Conservation (phyloP, 106 monocot genomes). For the Gastrodia elata region DNA sequence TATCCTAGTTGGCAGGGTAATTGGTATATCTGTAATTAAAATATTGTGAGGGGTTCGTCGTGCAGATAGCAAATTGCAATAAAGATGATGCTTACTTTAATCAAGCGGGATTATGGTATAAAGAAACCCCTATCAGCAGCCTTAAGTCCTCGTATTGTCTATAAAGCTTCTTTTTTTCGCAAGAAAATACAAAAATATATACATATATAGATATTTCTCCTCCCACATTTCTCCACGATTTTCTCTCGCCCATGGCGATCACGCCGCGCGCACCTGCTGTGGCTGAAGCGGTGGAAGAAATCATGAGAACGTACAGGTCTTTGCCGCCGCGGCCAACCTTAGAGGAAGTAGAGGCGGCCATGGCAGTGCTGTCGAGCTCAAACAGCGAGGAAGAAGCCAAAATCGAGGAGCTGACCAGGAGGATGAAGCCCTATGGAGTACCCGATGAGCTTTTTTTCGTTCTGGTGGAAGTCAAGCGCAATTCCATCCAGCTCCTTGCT, state of each 20-base stretch:
- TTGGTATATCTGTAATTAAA: neutral
- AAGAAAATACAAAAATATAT: no score
- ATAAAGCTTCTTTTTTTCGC: neutral
- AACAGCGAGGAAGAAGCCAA: constrained; percentile 45
- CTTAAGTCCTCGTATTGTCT: neutral
- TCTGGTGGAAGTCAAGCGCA: constrained; percentile 56
- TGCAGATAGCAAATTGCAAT: neutral
- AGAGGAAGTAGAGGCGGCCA: constrained; percentile 72
- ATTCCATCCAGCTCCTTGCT: constrained; percentile 31
- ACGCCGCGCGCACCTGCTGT: constrained; percentile 13
- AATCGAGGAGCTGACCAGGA: constrained; percentile 25
- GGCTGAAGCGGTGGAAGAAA: constrained; percentile 51
- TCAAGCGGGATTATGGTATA: no score
- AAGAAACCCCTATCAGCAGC: neutral
- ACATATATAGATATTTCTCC: neutral
- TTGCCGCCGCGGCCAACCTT: constrained; percentile 62
- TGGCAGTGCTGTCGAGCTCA: constrained; percentile 39
- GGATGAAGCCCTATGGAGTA: constrained; percentile 32
- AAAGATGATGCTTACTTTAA: neutral
- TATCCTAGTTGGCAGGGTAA: no score
- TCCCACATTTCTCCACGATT: neutral
- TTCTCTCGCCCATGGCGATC: neutral
- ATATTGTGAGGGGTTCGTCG: neutral
- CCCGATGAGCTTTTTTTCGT: constrained; percentile 68
- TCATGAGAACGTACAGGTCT: constrained; percentile 56